Percentiles rank a stretch among this genome's conserved stretches.
These are phyloP conservation scores for Stropharia rugosoannulata DNA, from an alignment of 768 basidiomycete genomes.

Conservation along the genomic window DNA sequence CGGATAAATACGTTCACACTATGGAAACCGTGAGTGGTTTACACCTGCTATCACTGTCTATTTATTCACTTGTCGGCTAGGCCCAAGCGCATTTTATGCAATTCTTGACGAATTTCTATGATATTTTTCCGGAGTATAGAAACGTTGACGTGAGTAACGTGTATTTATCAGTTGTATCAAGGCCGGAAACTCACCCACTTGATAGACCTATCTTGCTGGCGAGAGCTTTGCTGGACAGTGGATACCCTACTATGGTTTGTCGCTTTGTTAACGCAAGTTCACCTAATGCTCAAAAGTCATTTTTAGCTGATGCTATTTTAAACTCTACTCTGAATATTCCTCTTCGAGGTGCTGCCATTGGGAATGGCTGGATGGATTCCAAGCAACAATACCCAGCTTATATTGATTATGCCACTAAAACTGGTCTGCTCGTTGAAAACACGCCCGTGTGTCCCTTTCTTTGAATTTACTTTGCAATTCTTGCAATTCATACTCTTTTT, in stretches of 20 bases:
- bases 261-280: not conserved
- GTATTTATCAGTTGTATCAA: not conserved
- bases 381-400: constrained; percentile 87
- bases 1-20: constrained; percentile 81
- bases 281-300: constrained; percentile 1
- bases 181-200: not conserved
- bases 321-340: constrained; percentile 56
- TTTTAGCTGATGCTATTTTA: constrained; percentile 74
- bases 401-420: constrained; percentile 80
- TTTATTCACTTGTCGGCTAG: constrained; percentile 32
- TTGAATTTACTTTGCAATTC: not conserved
- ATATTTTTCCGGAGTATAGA: constrained; percentile 86
- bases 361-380: constrained; percentile 98
- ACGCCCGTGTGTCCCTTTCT: constrained; percentile 50
- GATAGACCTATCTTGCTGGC: constrained; percentile 90
- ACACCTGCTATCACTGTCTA: not conserved
- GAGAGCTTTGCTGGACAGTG: constrained; percentile 98
- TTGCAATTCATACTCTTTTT: not conserved
- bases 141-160: constrained; percentile 69
- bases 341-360: constrained; percentile 83
- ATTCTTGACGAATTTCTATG: constrained; percentile 87
- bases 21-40: constrained; percentile 51
- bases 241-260: constrained; percentile 90
- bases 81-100: constrained; percentile 76
- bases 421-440: constrained; percentile 72